Evolutionary conservation across 2,329 filamentous ascomycete species (phyloP).

Genomic region (Neopestalotiopsis rosae): DNA sequence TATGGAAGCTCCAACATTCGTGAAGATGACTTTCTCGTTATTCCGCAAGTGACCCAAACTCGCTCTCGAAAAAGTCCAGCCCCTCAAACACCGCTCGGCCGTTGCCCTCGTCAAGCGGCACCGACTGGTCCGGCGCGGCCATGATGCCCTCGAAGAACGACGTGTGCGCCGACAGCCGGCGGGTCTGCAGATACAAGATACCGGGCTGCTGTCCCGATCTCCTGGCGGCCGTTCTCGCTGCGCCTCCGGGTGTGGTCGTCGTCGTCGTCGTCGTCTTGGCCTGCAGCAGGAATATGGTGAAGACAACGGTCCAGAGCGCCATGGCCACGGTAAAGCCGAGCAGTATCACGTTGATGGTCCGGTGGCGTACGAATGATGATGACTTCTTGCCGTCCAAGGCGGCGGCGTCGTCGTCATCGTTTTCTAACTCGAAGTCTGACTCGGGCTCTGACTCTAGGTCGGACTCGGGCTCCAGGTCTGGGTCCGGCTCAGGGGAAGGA

Average conservation of each 20-base stretch:
- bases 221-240: background rate
- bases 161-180: conserved; percentile 5
- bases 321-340: background rate
- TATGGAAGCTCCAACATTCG: background rate
- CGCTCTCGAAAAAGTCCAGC: background rate
- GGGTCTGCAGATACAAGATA: background rate
- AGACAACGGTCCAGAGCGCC: background rate
- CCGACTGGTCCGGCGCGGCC: background rate
- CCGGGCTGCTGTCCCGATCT: background rate
- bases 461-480: background rate
- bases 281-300: background rate
- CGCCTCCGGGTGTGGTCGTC: background rate
- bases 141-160: conserved; percentile 8
- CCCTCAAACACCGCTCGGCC: background rate
- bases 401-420: background rate
- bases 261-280: background rate
- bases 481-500: background rate
- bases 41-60: background rate
- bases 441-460: background rate
- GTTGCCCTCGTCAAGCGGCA: background rate
- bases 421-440: background rate
- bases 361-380: background rate
- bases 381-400: too few relatives aligned
- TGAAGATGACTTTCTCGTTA: background rate
- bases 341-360: background rate